Evolutionary conservation across 129 eudicot species (phyloP).

Genomic region (Cynara cardunculus): DNA sequence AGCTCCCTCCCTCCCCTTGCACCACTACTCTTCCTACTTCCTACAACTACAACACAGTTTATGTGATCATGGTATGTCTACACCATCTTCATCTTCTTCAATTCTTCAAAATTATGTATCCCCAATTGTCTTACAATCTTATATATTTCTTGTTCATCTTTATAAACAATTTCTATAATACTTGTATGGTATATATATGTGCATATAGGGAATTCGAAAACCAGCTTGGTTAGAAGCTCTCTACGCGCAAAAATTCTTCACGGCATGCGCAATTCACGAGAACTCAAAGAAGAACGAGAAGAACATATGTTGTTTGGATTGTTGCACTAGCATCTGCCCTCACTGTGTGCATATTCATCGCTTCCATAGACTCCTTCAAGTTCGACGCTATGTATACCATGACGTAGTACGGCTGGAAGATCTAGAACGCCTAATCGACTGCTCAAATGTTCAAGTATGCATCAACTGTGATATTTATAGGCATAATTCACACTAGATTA

Average conservation of each 20-base stretch:
- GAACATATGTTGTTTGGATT: constrained; percentile 89
- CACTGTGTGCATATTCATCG: constrained; percentile 81
- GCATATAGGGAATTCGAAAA: constrained; percentile 60
- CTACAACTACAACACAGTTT: constrained; percentile 16
- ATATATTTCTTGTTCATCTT: background rate
- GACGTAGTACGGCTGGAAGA: constrained; percentile 89
- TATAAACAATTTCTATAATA: background rate
- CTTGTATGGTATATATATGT: constrained; percentile 22
- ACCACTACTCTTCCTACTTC: constrained; percentile 7
- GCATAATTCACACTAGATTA: constrained; percentile 11
- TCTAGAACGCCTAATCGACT: constrained; percentile 84
- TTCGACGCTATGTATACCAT: constrained; percentile 89
- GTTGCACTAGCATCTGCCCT: constrained; percentile 89
- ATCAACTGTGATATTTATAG: no score
- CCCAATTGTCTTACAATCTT: background rate
- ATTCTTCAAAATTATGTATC: background rate
- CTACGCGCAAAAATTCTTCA: constrained; percentile 68
- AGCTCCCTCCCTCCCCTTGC: constrained; percentile 30
- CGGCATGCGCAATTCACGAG: constrained; percentile 70
- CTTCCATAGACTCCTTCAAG: constrained; percentile 75
- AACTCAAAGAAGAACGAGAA: constrained; percentile 87
- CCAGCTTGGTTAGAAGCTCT: constrained; percentile 96
- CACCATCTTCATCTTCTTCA: background rate
- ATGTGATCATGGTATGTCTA: constrained; percentile 50
- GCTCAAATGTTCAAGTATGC: constrained; percentile 83